Conservation (phyloP, 2,329 filamentous ascomycete species). For the Trichoderma pleuroti region DNA sequence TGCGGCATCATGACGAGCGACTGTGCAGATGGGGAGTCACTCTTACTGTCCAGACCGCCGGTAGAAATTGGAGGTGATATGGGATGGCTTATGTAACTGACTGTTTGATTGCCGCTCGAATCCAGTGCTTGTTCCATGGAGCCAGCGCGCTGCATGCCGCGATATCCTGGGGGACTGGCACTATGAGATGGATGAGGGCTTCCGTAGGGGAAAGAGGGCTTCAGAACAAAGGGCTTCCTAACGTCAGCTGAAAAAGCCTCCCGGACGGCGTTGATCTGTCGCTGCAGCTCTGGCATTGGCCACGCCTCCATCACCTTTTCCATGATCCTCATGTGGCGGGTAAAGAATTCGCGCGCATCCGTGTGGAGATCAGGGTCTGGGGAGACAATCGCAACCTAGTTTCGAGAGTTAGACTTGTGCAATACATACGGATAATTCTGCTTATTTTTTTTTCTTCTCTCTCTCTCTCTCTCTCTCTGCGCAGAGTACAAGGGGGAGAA, state of each 20-base stretch:
- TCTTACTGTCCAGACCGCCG: conserved; percentile 68
- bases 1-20: conserved; percentile 69
- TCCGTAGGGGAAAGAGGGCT: conserved; percentile 80
- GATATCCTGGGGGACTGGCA: conserved; percentile 58
- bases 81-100: conserved; percentile 67
- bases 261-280: conserved; percentile 82
- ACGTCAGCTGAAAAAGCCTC: conserved; percentile 87
- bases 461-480: neutral
- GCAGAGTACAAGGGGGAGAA: neutral
- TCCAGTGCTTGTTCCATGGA: conserved; percentile 55
- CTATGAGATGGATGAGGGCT: conserved; percentile 66
- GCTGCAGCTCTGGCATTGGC: conserved; percentile 86
- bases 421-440: neutral
- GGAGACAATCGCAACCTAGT: conserved; percentile 83
- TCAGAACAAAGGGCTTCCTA: conserved; percentile 82
- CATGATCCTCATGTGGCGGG: conserved; percentile 87
- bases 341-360: conserved; percentile 85
- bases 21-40: conserved; percentile 71
- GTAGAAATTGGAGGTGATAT: conserved; percentile 78
- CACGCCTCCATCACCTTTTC: conserved; percentile 79
- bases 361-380: conserved; percentile 84
- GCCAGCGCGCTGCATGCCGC: conserved; percentile 42
- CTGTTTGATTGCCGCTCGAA: conserved; percentile 52
- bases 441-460: neutral
- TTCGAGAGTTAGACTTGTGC: neutral